phyloP scores from a whole-genome alignment of 768 basidiomycete species.

The Hortiboletus campestris region DNA sequence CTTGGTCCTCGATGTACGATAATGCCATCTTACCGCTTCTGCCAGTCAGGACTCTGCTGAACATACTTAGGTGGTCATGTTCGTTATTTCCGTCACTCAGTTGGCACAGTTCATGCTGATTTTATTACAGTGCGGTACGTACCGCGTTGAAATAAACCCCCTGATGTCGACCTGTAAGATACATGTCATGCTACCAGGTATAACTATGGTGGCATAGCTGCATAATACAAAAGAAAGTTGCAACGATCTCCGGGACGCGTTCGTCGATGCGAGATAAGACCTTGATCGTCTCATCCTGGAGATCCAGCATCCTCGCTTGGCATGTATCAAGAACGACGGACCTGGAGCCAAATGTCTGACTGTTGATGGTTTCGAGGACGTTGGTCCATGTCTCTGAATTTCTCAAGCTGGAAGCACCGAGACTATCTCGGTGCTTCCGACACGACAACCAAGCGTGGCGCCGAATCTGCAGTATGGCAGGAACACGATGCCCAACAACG shows the following conservation, averaged over 20 bases:
- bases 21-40: conserved; percentile 7
- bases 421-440: too few relatives aligned
- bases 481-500: conserved; percentile 31
- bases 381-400: conserved; percentile 5
- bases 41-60: neutral
- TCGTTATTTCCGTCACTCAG: neutral
- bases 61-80: neutral
- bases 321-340: neutral
- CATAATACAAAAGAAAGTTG: too few relatives aligned
- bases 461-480: conserved; percentile 3
- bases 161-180: neutral
- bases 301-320: neutral
- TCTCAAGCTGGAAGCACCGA: neutral
- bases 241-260: conserved; percentile 2
- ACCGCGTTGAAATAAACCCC: neutral
- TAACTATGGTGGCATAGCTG: neutral
- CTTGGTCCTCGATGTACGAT: conserved; percentile 13
- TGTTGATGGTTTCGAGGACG: conserved; percentile 25
- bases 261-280: conserved; percentile 14
- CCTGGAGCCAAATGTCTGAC: too few relatives aligned
- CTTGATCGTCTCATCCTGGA: conserved; percentile 15
- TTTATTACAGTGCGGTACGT: neutral
- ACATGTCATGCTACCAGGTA: too few relatives aligned
- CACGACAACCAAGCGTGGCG: conserved; percentile 17
- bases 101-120: neutral